A percentile compares a stretch with the other conserved stretches of the same genome.
phyloP scores from a whole-genome alignment of 2,329 filamentous ascomycete genomes.

The Talaromyces piceae region DNA sequence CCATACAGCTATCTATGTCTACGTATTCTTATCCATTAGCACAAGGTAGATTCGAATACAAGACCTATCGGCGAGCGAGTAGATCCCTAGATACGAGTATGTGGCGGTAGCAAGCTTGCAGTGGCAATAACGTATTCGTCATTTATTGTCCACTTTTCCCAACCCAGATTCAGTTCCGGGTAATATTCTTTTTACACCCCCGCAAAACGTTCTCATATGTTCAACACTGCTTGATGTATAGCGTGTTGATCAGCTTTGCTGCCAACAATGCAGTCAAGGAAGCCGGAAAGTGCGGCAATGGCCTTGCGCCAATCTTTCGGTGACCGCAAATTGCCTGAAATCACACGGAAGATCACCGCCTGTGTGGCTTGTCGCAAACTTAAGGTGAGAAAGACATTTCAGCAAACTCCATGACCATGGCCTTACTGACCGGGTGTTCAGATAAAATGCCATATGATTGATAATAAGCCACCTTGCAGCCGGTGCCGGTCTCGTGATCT shows the following conservation, averaged over 20 bases:
- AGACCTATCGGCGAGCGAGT: no score
- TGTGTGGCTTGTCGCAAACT: conserved; percentile 22
- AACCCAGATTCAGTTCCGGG: no score
- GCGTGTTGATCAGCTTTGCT: not conserved
- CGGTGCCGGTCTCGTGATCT: conserved; percentile 35
- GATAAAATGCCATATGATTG: conserved; percentile 38
- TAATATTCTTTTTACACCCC: not conserved
- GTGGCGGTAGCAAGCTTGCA: no score
- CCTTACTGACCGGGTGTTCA: conserved; percentile 3
- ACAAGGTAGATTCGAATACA: no score
- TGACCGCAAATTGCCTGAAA: conserved; percentile 27
- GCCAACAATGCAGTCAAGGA: not conserved
- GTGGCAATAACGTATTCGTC: no score
- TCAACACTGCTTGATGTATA: not conserved
- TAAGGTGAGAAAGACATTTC: conserved; percentile 14
- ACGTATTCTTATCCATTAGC: no score
- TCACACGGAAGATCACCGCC: conserved; percentile 24
- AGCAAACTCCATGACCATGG: not conserved
- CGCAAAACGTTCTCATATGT: not conserved
- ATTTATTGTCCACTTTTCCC: no score
- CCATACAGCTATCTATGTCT: no score
- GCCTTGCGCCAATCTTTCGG: conserved; percentile 27
- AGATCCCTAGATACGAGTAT: no score
- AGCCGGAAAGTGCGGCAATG: not conserved
- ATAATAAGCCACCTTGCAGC: conserved; percentile 31